Evolutionary conservation across 2,329 filamentous ascomycete genomes (phyloP), one percentile per base, ranked within the genome.

Genomic region (Fusarium sororula): DNA sequence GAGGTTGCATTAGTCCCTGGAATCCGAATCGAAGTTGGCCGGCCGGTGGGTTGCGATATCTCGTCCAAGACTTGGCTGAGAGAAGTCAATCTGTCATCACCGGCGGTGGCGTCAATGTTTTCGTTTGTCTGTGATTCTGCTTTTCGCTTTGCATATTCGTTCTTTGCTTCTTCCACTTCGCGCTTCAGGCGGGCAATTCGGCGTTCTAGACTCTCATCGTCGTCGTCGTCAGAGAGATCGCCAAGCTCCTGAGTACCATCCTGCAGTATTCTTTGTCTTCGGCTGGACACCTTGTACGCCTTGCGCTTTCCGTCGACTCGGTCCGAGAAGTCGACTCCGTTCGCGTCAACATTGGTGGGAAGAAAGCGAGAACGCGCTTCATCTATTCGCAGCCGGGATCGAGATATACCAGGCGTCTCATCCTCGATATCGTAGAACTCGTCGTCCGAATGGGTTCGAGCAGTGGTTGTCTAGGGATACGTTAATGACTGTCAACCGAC

Each of bases 311-410:
- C 90, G 67, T 91, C 91, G 42, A 98, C 91, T 60, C 95, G 92
- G 82, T 98, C 95, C 6, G 95, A 97, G 81, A 98, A 96, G 82
- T 98, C 94, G 30, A 93, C 94, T 28, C 92, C 90, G 58, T 89
- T 88, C 11, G 94, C 92, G 79, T 97, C 93, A 38, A 97, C 90
- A 45, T 90, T 88, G 15, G 93, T 87, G 6, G 93, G 91, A 62
- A 92, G 87, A 81, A 99, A 99, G 48, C 91, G 90, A 38, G 90
- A 91, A 64, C 96, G 92, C 48, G 96, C 96, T 80, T 94, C 89
- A 77, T 94, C 89, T 72, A 94, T 91, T 71, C 93, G 92, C 14
- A 98, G 85, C 30, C 91, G 90, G 41, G 93, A 91, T 74, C 92
- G 92, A 74, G 93, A 94, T 63, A 99, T 94, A 63, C 89, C 90